Evolutionary conservation across 805 yeast genomes (phyloP), one percentile per base, ranked within the genome.

Genomic region (Phaffomyces antillensis): DNA sequence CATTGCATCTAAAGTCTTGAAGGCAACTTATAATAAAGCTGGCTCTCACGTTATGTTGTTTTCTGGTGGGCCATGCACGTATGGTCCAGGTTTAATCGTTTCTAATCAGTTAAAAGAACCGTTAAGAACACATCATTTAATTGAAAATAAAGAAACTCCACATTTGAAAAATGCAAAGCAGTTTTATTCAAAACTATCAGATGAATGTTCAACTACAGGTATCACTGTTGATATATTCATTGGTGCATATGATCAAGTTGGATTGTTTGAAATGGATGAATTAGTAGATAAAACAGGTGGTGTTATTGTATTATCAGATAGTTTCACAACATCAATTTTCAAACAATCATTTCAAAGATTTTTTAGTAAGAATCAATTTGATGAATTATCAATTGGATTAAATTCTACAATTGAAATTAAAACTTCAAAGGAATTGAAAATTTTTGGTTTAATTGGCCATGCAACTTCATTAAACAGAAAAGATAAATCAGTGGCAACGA

Each of bases 181-280:
- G 39, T 80, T 67, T 54, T 81, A 79, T 59, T 65, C 67, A 9
- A 62, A 64, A 9, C 59, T 81, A n/a, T 75, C 85, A 3, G 64
- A 67, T 24, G 58, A 56, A 16, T 66, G 77, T 20, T 70, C 78
- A 0, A 50, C 63, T 5, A 68, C 72, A 49, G 85, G 86, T 1
- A 73, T 77, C 43, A 66, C 79, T 7, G 66, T 80, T 39, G 76
- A 79, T 53, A 59, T 80, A 18, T 79, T 80, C 51, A 72, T 79
- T 46, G 87, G 87, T 15, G 72, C 82, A 12, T 81, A 81, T 58
- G 87, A 81, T 59, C 88, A 81, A 60, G 71, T 79, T 37, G 88
- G 88, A 0, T 64, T 81, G 30, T 74, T 65, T 50, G 88, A 81
- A 58, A 82, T 81, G 87, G 81, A 77, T 47, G 66, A 71, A 15